These are phyloP conservation scores for Orychophragmus violaceus DNA, from an alignment of 345 rosid genomes.

Conservation along the genomic window DNA sequence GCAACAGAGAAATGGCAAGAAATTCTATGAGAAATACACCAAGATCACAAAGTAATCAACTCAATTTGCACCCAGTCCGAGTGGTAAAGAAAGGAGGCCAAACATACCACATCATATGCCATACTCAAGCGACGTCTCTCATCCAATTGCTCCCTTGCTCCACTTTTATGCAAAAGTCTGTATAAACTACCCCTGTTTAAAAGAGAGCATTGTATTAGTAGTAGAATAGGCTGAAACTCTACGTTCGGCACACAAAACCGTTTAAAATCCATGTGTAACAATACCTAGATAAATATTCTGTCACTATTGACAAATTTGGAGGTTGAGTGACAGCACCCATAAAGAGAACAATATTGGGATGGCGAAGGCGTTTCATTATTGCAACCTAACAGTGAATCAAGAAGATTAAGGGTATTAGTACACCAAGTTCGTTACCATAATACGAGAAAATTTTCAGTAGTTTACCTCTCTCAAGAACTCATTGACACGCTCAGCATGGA, in stretches of 20 bases:
- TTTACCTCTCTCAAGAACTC: conserved; percentile 96
- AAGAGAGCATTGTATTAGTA: conserved; percentile 25
- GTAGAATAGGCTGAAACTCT: not conserved
- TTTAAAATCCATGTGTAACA: not conserved
- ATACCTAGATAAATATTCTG: conserved; percentile 95
- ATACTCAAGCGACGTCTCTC: conserved; percentile 87
- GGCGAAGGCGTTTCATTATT: conserved; percentile 94
- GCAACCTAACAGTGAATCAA: conserved; percentile 59
- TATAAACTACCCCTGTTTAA: conserved; percentile 88
- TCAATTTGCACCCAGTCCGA: not conserved
- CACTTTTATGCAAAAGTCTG: conserved; percentile 84
- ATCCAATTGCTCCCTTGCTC: conserved; percentile 76
- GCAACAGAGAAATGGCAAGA: conserved; percentile 16
- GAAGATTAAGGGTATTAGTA: conserved; percentile 8
- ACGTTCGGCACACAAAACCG: not conserved
- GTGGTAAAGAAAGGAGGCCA: not conserved
- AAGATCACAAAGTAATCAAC: not conserved
- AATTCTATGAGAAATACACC: not conserved
- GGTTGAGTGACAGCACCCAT: conserved; percentile 99
- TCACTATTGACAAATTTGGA: conserved; percentile 94
- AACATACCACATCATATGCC: conserved; percentile 97
- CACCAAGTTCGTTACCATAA: not conserved
- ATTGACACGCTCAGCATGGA: conserved; percentile 71
- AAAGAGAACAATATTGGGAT: conserved; percentile 97
- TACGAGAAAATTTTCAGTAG: not conserved